phyloP scores from a whole-genome alignment of 2,329 filamentous ascomycete species.

The Amesomyces nigricolor region DNA sequence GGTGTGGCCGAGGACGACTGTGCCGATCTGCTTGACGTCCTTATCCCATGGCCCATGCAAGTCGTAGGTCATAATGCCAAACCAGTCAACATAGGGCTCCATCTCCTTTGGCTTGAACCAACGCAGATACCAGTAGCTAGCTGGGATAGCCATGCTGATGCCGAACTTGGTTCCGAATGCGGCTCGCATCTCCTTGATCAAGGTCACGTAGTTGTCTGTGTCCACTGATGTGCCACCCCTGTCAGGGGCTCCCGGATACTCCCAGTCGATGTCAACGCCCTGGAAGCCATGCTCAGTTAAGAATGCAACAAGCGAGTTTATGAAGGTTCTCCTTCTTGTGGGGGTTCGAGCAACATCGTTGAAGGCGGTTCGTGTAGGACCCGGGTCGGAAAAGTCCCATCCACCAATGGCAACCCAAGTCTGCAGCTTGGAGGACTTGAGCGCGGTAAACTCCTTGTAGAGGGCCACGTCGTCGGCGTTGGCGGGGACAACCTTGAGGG shows the following conservation, averaged over 20 bases:
- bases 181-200: constrained; percentile 34
- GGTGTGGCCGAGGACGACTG: constrained; percentile 35
- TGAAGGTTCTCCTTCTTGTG: constrained; percentile 33
- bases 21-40: constrained; percentile 29
- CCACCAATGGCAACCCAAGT: constrained; percentile 32
- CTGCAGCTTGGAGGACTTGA: constrained; percentile 23
- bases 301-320: constrained; percentile 24
- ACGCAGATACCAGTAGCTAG: constrained; percentile 36
- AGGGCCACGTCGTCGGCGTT: constrained; percentile 22
- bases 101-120: constrained; percentile 35
- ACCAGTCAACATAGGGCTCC: constrained; percentile 35
- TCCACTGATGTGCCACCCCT: constrained; percentile 36
- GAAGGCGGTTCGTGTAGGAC: constrained; percentile 29
- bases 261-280: constrained; percentile 44
- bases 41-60: constrained; percentile 40
- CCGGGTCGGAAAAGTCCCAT: constrained; percentile 28
- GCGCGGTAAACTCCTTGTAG: constrained; percentile 26
- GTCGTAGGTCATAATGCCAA: constrained; percentile 38
- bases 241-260: constrained; percentile 35
- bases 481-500: constrained; percentile 25
- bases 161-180: constrained; percentile 35
- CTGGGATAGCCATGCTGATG: constrained; percentile 35
- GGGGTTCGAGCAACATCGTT: constrained; percentile 3
- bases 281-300: constrained; percentile 36
- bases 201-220: constrained; percentile 32